Percentiles rank a stretch among this genome's conserved stretches.
phyloP scores from a whole-genome alignment of 352 stramenopile genomes.

The Ophiocytium majus region DNA sequence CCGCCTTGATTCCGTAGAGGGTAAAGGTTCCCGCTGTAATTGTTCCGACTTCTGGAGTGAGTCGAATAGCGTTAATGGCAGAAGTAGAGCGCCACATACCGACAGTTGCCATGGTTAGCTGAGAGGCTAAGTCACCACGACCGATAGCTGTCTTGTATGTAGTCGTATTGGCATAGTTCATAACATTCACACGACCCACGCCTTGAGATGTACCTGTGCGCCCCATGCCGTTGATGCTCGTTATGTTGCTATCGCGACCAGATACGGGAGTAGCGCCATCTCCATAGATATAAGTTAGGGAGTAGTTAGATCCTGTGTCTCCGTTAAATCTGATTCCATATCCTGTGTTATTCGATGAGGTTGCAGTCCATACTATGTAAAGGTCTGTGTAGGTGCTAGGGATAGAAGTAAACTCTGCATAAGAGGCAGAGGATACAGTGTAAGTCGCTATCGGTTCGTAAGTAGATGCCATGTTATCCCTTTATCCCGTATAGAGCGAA shows the following conservation, averaged over 20 bases:
- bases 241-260: background rate
- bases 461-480: slow-evolving; percentile 12
- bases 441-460: background rate
- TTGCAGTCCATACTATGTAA: background rate
- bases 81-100: background rate
- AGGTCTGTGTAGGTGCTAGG: slow-evolving; percentile 13
- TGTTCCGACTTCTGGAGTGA: too few relatives aligned
- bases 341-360: background rate
- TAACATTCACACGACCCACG: background rate
- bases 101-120: background rate
- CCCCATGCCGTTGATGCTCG: background rate
- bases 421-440: background rate
- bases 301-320: slow-evolving; percentile 12
- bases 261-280: background rate
- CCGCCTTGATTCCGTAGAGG: slow-evolving; percentile 13
- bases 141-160: background rate
- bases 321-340: slow-evolving; percentile 1
- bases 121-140: background rate
- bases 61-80: too few relatives aligned
- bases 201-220: background rate
- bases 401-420: background rate
- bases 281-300: background rate
- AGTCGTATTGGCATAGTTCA: slow-evolving; percentile 14
- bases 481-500: slow-evolving; percentile 11
- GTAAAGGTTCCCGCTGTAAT: too few relatives aligned